phyloP scores from a whole-genome alignment of 1,284 basidiomycete species.

The Wallemia hederae region DNA sequence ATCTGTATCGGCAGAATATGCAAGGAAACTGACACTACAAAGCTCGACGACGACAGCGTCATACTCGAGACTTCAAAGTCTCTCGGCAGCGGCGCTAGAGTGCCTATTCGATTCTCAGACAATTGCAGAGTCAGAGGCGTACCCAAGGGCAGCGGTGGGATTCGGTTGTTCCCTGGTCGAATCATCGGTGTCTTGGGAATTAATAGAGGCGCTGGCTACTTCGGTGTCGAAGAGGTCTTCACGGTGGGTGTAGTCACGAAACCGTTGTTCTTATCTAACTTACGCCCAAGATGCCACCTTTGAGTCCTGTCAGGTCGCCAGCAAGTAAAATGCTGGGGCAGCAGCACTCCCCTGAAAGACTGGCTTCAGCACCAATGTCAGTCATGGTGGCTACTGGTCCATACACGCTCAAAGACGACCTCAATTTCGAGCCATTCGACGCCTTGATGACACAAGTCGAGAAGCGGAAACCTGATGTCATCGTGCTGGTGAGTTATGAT shows the following conservation, averaged over 20 bases:
- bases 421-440: constrained; percentile 40
- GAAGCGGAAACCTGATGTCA: constrained; percentile 35
- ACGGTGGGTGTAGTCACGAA: constrained; percentile 23
- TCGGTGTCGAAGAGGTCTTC: constrained; percentile 54
- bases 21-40: constrained; percentile 29
- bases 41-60: constrained; percentile 41
- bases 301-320: constrained; percentile 13
- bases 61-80: constrained; percentile 52
- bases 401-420: constrained; percentile 44
- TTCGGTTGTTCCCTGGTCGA: constrained; percentile 64
- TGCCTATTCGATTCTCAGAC: constrained; percentile 38
- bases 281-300: constrained; percentile 16
- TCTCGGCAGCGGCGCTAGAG: constrained; percentile 37
- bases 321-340: constrained; percentile 12
- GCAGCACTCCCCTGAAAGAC: constrained; percentile 13
- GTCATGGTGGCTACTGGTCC: constrained; percentile 49
- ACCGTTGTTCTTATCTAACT: not conserved
- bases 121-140: constrained; percentile 36
- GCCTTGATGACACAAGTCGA: constrained; percentile 29
- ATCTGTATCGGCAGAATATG: constrained; percentile 25
- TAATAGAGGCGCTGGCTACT: constrained; percentile 68
- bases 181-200: constrained; percentile 63
- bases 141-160: constrained; percentile 28
- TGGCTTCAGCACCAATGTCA: constrained; percentile 24
- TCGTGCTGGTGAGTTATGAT: constrained; percentile 36